These are phyloP conservation scores for Volvariella volvacea DNA, from an alignment of 1,284 basidiomycete genomes.

Conservation along the genomic window DNA sequence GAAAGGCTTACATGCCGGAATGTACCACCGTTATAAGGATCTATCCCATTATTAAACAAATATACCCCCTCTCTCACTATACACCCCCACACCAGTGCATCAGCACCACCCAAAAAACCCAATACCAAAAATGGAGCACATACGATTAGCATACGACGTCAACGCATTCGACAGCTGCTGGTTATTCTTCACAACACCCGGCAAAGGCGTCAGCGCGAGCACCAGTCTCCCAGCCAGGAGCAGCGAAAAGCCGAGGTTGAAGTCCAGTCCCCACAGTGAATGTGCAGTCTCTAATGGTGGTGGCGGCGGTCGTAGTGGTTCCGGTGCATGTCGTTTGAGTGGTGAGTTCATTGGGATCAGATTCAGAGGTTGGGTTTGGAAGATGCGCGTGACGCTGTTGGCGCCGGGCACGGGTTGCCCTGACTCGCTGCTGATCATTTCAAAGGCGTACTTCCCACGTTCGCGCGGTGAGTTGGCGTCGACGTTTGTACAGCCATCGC, in stretches of 20 bases:
- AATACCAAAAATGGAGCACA: constrained; percentile 11
- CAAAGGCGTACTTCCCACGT: too few species aligned
- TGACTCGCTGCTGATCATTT: too few species aligned
- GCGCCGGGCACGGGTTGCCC: too few species aligned
- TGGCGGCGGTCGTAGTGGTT: too few species aligned
- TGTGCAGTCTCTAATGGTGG: too few species aligned
- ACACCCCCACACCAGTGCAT: constrained; percentile 3
- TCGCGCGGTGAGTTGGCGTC: too few species aligned
- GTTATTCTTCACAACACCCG: constrained; percentile 45
- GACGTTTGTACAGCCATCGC: too few species aligned
- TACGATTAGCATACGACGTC: constrained; percentile 58
- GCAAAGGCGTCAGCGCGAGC: constrained; percentile 42
- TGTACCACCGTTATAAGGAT: constrained; percentile 81
- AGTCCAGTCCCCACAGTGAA: constrained; percentile 2
- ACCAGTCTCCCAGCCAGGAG: constrained; percentile 40
- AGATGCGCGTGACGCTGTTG: too few species aligned
- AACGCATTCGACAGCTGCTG: constrained; percentile 80
- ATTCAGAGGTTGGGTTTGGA: too few species aligned
- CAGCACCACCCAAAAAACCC: not conserved
- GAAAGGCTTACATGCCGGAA: constrained; percentile 73
- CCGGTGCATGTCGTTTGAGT: too few species aligned
- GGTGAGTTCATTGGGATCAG: too few species aligned
- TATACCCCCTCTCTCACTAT: constrained; percentile 85
- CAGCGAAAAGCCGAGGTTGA: constrained; percentile 21
- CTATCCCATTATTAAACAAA: constrained; percentile 62